Conservation (phyloP, 1,284 basidiomycete species). For the Puccinia triticina region DNA sequence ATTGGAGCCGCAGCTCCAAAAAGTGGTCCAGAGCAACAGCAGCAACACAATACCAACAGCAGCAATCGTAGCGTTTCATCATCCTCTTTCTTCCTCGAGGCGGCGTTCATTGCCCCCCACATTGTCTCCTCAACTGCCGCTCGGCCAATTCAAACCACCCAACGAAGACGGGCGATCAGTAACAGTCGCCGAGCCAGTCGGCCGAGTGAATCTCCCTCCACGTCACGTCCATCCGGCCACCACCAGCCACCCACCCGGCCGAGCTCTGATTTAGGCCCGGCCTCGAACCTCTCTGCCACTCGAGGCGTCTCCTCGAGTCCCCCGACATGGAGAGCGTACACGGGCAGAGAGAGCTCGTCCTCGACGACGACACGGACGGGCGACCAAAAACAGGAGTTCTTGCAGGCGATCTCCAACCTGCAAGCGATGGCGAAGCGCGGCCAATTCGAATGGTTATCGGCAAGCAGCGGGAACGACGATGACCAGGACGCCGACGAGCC, state of each 20-base stretch:
- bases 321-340: conserved; percentile 34
- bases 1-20: neutral
- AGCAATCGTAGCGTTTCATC: neutral
- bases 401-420: conserved; percentile 28
- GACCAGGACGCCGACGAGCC: conserved; percentile 36
- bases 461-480: conserved; percentile 12
- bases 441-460: conserved; percentile 25
- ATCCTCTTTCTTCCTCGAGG: conserved; percentile 29
- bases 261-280: conserved; percentile 28
- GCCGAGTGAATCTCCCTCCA: neutral
- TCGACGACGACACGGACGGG: neutral
- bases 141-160: neutral
- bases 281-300: neutral
- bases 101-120: conserved; percentile 1
- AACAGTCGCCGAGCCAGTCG: neutral
- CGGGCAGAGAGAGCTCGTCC: neutral
- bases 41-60: neutral
- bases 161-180: neutral
- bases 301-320: neutral
- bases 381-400: conserved; percentile 26
- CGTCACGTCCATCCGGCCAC: neutral
- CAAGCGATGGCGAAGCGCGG: conserved; percentile 27
- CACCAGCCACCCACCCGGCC: neutral
- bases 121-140: neutral
- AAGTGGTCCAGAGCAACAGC: neutral